phyloP scores from a whole-genome alignment of 768 basidiomycete genomes.

The Cystofilobasidium capitatum region DNA sequence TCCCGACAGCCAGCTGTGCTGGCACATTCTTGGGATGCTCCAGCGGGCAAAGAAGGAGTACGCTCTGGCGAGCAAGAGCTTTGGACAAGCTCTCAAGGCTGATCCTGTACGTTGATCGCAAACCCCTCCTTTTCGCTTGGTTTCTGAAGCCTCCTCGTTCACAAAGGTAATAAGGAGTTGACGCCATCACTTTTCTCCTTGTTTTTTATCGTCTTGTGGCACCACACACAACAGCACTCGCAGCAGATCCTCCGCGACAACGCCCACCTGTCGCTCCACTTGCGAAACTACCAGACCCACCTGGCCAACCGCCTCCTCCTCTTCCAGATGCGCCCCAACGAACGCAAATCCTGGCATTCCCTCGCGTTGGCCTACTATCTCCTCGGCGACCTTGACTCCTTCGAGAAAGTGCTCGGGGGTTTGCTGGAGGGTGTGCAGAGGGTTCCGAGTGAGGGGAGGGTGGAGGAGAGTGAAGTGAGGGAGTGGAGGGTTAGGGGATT shows the following conservation, averaged over 20 bases:
- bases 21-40: constrained; percentile 88
- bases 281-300: constrained; percentile 65
- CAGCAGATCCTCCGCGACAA: constrained; percentile 85
- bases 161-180: neutral
- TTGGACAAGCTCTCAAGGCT: constrained; percentile 74
- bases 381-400: constrained; percentile 60
- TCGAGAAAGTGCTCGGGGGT: constrained; percentile 61
- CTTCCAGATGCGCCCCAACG: constrained; percentile 65
- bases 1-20: constrained; percentile 52
- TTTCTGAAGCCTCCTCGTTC: neutral
- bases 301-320: constrained; percentile 74
- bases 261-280: constrained; percentile 77
- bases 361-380: constrained; percentile 82
- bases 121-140: neutral
- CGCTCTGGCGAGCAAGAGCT: constrained; percentile 71
- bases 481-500: constrained; percentile 66
- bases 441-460: neutral
- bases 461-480: constrained; percentile 72
- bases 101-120: constrained; percentile 63
- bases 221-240: constrained; percentile 57
- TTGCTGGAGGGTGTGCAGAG: constrained; percentile 67
- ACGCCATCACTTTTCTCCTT: neutral
- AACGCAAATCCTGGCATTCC: constrained; percentile 81
- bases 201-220: neutral
- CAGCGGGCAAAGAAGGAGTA: constrained; percentile 23